Evolutionary conservation across 2,329 filamentous ascomycete genomes (phyloP).

Genomic region (Pseudohalonectria lignicola): DNA sequence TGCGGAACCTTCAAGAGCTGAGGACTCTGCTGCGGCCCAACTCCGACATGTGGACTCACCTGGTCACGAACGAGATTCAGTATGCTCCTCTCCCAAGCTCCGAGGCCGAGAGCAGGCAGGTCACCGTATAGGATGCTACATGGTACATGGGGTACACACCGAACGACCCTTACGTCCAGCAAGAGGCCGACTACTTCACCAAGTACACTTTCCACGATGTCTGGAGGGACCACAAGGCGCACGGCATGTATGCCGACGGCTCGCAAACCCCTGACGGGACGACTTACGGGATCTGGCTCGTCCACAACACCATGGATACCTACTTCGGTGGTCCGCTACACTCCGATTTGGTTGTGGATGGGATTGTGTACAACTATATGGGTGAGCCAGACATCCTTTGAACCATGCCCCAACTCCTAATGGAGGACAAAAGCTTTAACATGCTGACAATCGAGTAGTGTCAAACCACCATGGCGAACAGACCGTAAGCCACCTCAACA

Average conservation of each 20-base stretch:
- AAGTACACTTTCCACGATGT: slow-evolving; percentile 41
- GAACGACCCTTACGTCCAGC: slow-evolving; percentile 40
- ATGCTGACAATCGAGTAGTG: slow-evolving; percentile 10
- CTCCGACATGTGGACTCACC: slow-evolving; percentile 48
- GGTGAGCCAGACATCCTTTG: slow-evolving; percentile 7
- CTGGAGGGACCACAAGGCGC: slow-evolving; percentile 46
- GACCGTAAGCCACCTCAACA: slow-evolving; percentile 16
- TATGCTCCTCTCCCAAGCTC: slow-evolving; percentile 39
- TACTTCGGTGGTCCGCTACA: slow-evolving; percentile 52
- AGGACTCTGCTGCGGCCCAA: slow-evolving; percentile 51
- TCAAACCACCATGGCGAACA: slow-evolving; percentile 54
- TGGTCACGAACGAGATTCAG: slow-evolving; percentile 44
- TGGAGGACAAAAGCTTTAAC: not conserved
- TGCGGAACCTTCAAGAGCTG: slow-evolving; percentile 49
- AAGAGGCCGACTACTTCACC: slow-evolving; percentile 51
- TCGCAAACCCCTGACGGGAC: slow-evolving; percentile 25
- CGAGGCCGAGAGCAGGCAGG: slow-evolving; percentile 11
- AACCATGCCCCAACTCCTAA: no score
- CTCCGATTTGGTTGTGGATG: slow-evolving; percentile 52
- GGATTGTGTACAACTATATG: slow-evolving; percentile 55
- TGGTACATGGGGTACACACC: slow-evolving; percentile 47
- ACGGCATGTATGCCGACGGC: slow-evolving; percentile 31
- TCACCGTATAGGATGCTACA: slow-evolving; percentile 52
- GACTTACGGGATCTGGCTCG: slow-evolving; percentile 48
- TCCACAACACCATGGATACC: slow-evolving; percentile 53